A percentile compares a stretch with the other conserved stretches of the same genome.
Conservation (phyloP, 768 basidiomycete genomes). For the Suillus variegatus region DNA sequence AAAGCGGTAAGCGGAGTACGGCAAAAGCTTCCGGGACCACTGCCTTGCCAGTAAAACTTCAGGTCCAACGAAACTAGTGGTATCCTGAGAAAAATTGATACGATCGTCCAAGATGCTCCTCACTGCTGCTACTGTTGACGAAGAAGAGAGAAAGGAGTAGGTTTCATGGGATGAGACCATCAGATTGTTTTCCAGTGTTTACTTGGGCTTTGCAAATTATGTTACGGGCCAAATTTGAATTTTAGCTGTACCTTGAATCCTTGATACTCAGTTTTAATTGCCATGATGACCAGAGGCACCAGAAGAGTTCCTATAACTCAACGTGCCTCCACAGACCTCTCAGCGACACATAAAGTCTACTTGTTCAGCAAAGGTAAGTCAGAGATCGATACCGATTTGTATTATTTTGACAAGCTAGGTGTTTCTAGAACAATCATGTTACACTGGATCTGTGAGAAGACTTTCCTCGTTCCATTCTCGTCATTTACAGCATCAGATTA, state of each 20-base stretch:
- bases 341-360: not conserved
- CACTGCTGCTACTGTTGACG: not conserved
- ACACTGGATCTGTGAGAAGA: not conserved
- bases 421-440: not conserved
- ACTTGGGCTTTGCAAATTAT: not conserved
- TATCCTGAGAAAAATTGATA: not conserved
- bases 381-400: not conserved
- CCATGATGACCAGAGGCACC: not conserved
- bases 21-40: not conserved
- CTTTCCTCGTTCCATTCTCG: not conserved
- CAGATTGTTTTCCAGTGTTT: conserved; percentile 1
- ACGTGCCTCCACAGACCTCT: not conserved
- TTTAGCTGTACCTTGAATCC: not conserved
- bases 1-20: not conserved
- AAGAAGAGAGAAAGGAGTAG: not conserved
- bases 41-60: not conserved
- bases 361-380: not conserved
- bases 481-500: not conserved
- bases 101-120: not conserved
- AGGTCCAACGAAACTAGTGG: not conserved
- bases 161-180: not conserved
- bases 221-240: not conserved
- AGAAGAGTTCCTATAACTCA: not conserved
- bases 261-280: not conserved
- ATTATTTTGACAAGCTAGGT: not conserved